Percentiles rank a stretch among this genome's conserved stretches.
Evolutionary conservation across 495 filamentous ascomycete species (phyloP).

Genomic region (Aspergillus incahuasiensis): DNA sequence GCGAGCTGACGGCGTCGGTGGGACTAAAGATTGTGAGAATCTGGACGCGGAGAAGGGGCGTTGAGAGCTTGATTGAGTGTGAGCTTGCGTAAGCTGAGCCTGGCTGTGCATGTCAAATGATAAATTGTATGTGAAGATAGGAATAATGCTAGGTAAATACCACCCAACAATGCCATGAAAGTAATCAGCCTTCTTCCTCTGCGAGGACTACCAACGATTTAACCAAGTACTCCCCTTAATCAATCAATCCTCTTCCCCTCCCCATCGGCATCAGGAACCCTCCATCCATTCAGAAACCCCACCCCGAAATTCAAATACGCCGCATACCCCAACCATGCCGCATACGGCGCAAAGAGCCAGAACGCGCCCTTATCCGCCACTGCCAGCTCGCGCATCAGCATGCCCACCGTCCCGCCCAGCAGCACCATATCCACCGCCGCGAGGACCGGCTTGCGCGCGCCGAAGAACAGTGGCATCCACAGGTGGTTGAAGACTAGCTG

Average conservation of each 20-base stretch:
- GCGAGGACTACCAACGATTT: no score
- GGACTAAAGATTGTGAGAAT: slow-evolving; percentile 37
- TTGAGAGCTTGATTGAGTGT: slow-evolving; percentile 39
- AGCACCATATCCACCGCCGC: slow-evolving; percentile 73
- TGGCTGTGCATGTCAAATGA: no score
- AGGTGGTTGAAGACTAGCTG: slow-evolving; percentile 79
- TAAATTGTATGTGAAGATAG: no score
- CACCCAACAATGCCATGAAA: no score
- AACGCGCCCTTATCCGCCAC: slow-evolving; percentile 65
- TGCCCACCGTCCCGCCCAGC: slow-evolving; percentile 62
- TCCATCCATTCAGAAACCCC: slow-evolving; percentile 75
- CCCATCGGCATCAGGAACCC: slow-evolving; percentile 40
- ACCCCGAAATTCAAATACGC: slow-evolving; percentile 70
- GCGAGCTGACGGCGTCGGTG: slow-evolving; percentile 26
- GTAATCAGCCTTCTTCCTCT: no score
- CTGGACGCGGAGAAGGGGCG: slow-evolving; percentile 28
- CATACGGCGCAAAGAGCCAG: slow-evolving; percentile 72
- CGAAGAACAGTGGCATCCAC: slow-evolving; percentile 96
- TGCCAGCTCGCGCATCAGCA: slow-evolving; percentile 70
- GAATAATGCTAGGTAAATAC: no score
- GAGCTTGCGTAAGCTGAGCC: slow-evolving; percentile 29
- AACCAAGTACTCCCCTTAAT: not conserved
- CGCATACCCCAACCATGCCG: slow-evolving; percentile 79
- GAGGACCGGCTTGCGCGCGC: slow-evolving; percentile 59
- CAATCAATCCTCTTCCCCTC: slow-evolving; percentile 12